Percentiles rank a stretch among this genome's conserved stretches.
Conservation (phyloP, 2,329 filamentous ascomycete genomes). For the Fusarium sp. region DNA sequence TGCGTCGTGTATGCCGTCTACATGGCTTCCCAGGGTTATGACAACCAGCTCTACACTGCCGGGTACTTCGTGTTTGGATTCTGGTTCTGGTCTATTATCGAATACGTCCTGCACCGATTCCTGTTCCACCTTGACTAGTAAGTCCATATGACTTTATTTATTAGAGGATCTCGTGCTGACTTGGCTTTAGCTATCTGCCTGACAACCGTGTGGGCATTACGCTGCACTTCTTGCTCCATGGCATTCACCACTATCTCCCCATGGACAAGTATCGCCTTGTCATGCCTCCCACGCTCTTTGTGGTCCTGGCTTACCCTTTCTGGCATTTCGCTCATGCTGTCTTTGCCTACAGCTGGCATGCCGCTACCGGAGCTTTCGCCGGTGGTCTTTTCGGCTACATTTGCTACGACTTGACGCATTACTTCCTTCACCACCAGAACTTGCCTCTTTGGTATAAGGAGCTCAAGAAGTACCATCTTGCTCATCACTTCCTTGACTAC, state of each 20-base stretch:
- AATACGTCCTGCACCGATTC: constrained; percentile 90
- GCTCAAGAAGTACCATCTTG: constrained; percentile 97
- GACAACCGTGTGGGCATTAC: constrained; percentile 92
- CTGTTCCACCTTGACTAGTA: constrained; percentile 95
- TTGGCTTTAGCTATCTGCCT: constrained; percentile 76
- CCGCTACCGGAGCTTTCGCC: constrained; percentile 82
- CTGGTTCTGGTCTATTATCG: constrained; percentile 87
- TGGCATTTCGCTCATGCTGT: constrained; percentile 89
- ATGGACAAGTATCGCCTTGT: constrained; percentile 98
- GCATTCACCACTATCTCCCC: constrained; percentile 98
- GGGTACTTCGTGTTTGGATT: constrained; percentile 79
- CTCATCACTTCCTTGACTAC: constrained; percentile 98
- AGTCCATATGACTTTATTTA: constrained; percentile 49
- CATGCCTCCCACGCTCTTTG: constrained; percentile 93
- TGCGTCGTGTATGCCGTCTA: constrained; percentile 78
- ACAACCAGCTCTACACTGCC: constrained; percentile 59
- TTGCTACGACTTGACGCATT: constrained; percentile 97
- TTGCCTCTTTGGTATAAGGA: constrained; percentile 90
- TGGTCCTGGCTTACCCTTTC: constrained; percentile 87
- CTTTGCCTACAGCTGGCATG: constrained; percentile 88
- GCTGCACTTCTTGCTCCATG: constrained; percentile 92
- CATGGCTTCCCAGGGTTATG: constrained; percentile 72
- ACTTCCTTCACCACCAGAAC: constrained; percentile 96
- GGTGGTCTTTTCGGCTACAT: constrained; percentile 96
- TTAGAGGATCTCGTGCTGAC: constrained; percentile 45